A percentile compares a stretch with the other conserved stretches of the same genome.
These are phyloP conservation scores for Speleostelium caveatum DNA, from an alignment of 78 protist genomes.

Conservation along the genomic window DNA sequence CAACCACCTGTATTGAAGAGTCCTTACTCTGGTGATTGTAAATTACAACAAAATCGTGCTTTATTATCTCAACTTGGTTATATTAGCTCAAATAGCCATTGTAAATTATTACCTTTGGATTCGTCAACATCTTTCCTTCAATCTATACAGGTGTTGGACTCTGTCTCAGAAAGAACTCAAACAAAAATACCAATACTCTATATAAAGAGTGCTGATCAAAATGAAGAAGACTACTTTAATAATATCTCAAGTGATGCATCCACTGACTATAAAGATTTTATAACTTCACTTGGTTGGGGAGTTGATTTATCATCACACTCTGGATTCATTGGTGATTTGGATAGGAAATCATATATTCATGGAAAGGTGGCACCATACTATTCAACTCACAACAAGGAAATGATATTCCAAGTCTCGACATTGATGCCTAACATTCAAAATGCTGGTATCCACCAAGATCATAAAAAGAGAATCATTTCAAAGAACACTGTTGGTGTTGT, in stretches of 20 bases:
- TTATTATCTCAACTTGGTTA: slow-evolving; percentile 41
- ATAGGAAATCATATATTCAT: not conserved
- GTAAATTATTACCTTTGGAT: slow-evolving; percentile 34
- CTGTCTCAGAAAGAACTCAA: slow-evolving; percentile 45
- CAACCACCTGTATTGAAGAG: not conserved
- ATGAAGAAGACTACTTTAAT: slow-evolving; percentile 38
- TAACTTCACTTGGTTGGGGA: slow-evolving; percentile 34
- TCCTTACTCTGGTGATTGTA: slow-evolving; percentile 43
- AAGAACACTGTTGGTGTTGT: slow-evolving; percentile 15
- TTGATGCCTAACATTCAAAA: slow-evolving; percentile 50
- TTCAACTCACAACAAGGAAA: slow-evolving; percentile 19
- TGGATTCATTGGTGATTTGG: slow-evolving; percentile 56
- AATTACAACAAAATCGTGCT: slow-evolving; percentile 50
- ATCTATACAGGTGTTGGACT: slow-evolving; percentile 29
- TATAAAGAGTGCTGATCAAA: slow-evolving; percentile 4
- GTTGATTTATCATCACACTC: slow-evolving; percentile 28
- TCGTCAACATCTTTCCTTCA: slow-evolving; percentile 42
- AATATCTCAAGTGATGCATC: slow-evolving; percentile 9
- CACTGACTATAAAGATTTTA: slow-evolving; percentile 39
- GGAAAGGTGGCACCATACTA: slow-evolving; percentile 65
- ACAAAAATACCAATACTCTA: slow-evolving; percentile 23
- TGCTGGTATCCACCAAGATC: not conserved
- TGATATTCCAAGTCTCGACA: slow-evolving; percentile 45
- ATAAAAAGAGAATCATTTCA: slow-evolving; percentile 17
- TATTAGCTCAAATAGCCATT: slow-evolving; percentile 5